Evolutionary conservation across 2,329 filamentous ascomycete genomes (phyloP), one percentile per base, ranked within the genome.

Genomic region (Sclerotinia spermophila): DNA sequence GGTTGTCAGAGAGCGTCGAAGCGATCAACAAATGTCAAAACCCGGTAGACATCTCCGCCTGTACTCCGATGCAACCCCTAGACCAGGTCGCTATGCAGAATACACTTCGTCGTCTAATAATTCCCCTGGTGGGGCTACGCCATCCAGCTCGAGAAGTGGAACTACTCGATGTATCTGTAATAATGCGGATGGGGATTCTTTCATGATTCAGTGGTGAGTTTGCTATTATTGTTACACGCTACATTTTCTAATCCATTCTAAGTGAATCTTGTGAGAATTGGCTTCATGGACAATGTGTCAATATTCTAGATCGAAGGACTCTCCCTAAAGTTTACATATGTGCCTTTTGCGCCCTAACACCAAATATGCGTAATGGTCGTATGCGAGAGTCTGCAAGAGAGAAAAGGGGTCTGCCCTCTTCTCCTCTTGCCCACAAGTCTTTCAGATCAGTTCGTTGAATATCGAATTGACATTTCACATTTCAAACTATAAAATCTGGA

Each of bases 201-300:
- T 88, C 74, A 85, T 90, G 84, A 84, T 90, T 71, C 87, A 89
- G 79, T 90, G 88, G 88, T 90, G 82, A 72, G 85, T 79, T 45
- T 45, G 10, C 2, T 19, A 51, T 48, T 68, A 33, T 45, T 11
- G 19, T 5, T 67, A 19, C 38, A 44, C 55, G 58, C 40, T 56
- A 56, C 27, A 35, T 35, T 65, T 45, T n/a, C 69, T 74, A 68
- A 77, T 73, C 74, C 69, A 72, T 61, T 17, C 58, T 60, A 21
- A 70, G 68, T 76, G 85, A 89, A 80, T 87, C 86, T 35, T 90
- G 88, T 77, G 87, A 90, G 75, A 85, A 88, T 82, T 89, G 85
- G 84, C 84, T 90, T 42, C 88, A 90, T 77, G 87, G 86, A n/a
- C 83, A 83, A 70, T 90, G 88, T 77, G 83, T 89, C 75, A 87